Evolutionary conservation across 2,329 filamentous ascomycete species (phyloP).

Genomic region (Fusarium graminum): DNA sequence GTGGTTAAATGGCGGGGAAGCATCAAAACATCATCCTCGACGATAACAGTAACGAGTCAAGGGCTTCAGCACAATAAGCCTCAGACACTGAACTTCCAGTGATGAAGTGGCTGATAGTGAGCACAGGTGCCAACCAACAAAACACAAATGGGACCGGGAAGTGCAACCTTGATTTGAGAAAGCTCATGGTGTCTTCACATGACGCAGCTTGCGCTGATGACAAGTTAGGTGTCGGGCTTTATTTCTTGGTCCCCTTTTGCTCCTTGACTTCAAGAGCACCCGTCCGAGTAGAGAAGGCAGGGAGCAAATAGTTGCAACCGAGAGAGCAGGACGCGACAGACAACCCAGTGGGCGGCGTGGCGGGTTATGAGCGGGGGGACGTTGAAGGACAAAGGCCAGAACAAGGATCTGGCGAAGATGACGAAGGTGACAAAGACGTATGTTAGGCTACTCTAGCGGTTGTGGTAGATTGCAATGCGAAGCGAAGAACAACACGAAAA

Average conservation of each 20-base stretch:
- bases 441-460: slow-evolving; percentile 30
- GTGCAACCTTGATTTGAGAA: slow-evolving; percentile 60
- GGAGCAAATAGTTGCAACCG: slow-evolving; percentile 21
- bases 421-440: slow-evolving; percentile 43
- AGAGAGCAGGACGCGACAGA: slow-evolving; percentile 22
- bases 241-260: slow-evolving; percentile 12
- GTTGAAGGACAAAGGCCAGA: slow-evolving; percentile 32
- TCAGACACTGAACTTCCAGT: slow-evolving; percentile 18
- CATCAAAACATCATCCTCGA: slow-evolving; percentile 47
- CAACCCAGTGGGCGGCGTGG: slow-evolving; percentile 35
- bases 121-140: slow-evolving; percentile 12
- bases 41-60: slow-evolving; percentile 40
- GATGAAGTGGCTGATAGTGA: slow-evolving; percentile 9
- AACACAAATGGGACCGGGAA: slow-evolving; percentile 28
- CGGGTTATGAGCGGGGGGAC: slow-evolving; percentile 40
- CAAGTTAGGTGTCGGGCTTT: slow-evolving; percentile 11
- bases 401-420: slow-evolving; percentile 44
- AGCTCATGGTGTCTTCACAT: slow-evolving; percentile 56
- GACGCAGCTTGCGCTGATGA: slow-evolving; percentile 50
- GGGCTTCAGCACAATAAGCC: slow-evolving; percentile 6
- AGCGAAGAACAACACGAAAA: slow-evolving; percentile 14
- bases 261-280: slow-evolving; percentile 25
- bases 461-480: slow-evolving; percentile 19
- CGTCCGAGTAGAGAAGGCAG: slow-evolving; percentile 16
- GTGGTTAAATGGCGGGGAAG: slow-evolving; percentile 50